A percentile compares a stretch with the other conserved stretches of the same genome.
Conservation (phyloP, 2,329 filamentous ascomycete genomes). For the Balansia obtecta region DNA sequence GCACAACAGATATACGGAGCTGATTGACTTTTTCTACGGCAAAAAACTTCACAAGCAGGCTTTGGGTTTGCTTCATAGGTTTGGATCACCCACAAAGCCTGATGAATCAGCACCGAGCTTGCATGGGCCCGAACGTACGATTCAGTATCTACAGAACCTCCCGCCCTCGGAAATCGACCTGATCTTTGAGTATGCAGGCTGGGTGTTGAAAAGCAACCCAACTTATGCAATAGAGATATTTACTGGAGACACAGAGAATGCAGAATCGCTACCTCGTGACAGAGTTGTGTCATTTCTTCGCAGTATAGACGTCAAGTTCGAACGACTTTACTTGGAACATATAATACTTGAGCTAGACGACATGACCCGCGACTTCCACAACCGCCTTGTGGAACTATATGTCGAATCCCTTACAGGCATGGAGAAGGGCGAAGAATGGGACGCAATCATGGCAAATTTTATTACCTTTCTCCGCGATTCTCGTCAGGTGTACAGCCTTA, state of each 20-base stretch:
- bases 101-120: slow-evolving; percentile 43
- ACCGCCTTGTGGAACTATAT: slow-evolving; percentile 61
- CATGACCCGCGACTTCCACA: slow-evolving; percentile 74
- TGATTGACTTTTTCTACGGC: slow-evolving; percentile 95
- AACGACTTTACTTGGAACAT: slow-evolving; percentile 79
- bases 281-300: slow-evolving; percentile 64
- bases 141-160: slow-evolving; percentile 81
- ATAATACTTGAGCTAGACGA: slow-evolving; percentile 82
- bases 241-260: slow-evolving; percentile 84
- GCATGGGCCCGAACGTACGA: slow-evolving; percentile 70
- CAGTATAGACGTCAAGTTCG: slow-evolving; percentile 55
- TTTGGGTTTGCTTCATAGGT: slow-evolving; percentile 67
- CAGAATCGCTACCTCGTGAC: slow-evolving; percentile 73
- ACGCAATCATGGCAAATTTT: slow-evolving; percentile 51
- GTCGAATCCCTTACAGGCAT: slow-evolving; percentile 43
- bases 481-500: slow-evolving; percentile 62
- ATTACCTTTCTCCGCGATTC: slow-evolving; percentile 66
- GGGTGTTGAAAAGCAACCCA: slow-evolving; percentile 65
- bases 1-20: slow-evolving; percentile 76
- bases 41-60: slow-evolving; percentile 88
- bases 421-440: slow-evolving; percentile 35
- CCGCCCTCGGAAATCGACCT: slow-evolving; percentile 81
- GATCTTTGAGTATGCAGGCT: slow-evolving; percentile 81
- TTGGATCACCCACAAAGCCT: slow-evolving; percentile 50
- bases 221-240: slow-evolving; percentile 85